A percentile compares a stretch with the other conserved stretches of the same genome.
phyloP scores from a whole-genome alignment of 1,284 basidiomycete genomes.

The Salmacisia buchloeana region DNA sequence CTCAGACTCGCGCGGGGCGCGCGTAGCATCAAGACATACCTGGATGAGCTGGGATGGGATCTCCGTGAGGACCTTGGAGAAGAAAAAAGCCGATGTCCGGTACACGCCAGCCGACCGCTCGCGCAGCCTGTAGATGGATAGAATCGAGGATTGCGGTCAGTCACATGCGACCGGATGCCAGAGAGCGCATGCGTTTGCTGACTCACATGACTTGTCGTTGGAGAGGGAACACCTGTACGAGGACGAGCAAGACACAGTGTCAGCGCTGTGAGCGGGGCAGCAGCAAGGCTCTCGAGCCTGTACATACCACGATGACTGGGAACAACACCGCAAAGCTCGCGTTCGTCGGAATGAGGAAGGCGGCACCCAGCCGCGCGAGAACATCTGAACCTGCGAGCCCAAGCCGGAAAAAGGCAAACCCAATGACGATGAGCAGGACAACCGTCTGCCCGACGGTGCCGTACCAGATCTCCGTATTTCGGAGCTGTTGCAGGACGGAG shows the following conservation, averaged over 20 bases:
- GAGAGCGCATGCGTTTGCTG: background rate
- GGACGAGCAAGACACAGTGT: background rate
- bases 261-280: background rate
- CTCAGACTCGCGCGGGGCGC: background rate
- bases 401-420: slow-evolving; percentile 33
- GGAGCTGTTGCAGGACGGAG: slow-evolving; percentile 24
- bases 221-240: slow-evolving; percentile 24
- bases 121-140: slow-evolving; percentile 8
- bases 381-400: slow-evolving; percentile 23
- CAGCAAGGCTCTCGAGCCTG: background rate
- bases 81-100: slow-evolving; percentile 27
- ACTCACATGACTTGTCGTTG: slow-evolving; percentile 24
- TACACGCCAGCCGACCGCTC: slow-evolving; percentile 32
- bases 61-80: slow-evolving; percentile 27
- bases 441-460: slow-evolving; percentile 13
- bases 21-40: background rate
- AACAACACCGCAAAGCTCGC: slow-evolving; percentile 24
- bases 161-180: background rate
- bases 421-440: slow-evolving; percentile 29
- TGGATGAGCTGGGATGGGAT: slow-evolving; percentile 29
- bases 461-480: slow-evolving; percentile 18
- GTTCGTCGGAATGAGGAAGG: slow-evolving; percentile 34
- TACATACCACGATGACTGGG: slow-evolving; percentile 22
- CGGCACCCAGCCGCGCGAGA: slow-evolving; percentile 27
- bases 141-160: background rate